These are phyloP conservation scores for Sugiyamaella paludigena DNA, from an alignment of 1,139 yeast genomes.

Conservation along the genomic window DNA sequence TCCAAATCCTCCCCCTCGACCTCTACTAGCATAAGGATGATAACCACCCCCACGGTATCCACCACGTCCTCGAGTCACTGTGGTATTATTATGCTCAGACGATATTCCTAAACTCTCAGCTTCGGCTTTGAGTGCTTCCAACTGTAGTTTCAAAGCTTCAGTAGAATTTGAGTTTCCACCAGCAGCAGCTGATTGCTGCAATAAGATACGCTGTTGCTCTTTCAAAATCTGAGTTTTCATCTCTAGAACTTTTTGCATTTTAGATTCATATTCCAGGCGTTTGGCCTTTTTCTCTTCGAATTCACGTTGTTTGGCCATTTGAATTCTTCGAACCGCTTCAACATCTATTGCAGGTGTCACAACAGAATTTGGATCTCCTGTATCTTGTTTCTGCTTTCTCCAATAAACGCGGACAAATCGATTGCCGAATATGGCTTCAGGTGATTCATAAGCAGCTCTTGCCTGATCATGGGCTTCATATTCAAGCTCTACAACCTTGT, in stretches of 20 bases:
- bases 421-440: constrained; percentile 49
- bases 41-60: constrained; percentile 24
- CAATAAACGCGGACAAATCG: constrained; percentile 49
- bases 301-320: constrained; percentile 43
- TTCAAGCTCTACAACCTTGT: constrained; percentile 41
- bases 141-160: constrained; percentile 37
- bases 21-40: constrained; percentile 17
- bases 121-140: constrained; percentile 39
- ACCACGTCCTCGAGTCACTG: constrained; percentile 25
- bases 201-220: constrained; percentile 35
- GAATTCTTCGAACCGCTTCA: constrained; percentile 40
- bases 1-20: constrained; percentile 19
- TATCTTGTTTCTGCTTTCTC: constrained; percentile 31
- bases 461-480: constrained; percentile 43
- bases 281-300: constrained; percentile 43
- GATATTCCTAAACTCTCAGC: constrained; percentile 35
- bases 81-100: constrained; percentile 2
- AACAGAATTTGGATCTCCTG: neutral
- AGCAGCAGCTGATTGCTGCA: constrained; percentile 7
- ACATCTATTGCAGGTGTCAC: constrained; percentile 31
- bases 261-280: constrained; percentile 37
- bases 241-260: constrained; percentile 37
- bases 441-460: constrained; percentile 44
- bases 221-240: constrained; percentile 39
- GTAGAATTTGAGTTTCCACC: constrained; percentile 19